Percentiles rank a stretch among this genome's conserved stretches.
These are phyloP conservation scores for Phytopythium cucurbitacearum DNA, from an alignment of 352 stramenopile genomes.

Conservation along the genomic window DNA sequence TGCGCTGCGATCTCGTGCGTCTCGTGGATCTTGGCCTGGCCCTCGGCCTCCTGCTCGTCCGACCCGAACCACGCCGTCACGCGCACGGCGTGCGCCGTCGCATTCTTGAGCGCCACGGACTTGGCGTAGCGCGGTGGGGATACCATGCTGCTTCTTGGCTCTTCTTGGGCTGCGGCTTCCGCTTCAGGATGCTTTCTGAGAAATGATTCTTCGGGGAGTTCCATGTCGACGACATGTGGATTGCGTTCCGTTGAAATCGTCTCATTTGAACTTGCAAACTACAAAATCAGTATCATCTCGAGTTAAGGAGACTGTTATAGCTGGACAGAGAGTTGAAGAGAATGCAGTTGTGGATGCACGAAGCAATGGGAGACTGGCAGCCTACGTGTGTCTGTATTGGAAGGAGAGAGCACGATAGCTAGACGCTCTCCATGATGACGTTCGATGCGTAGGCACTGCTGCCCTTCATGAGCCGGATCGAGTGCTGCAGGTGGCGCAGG, in stretches of 20 bases:
- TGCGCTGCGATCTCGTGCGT: conserved; percentile 41
- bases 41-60: conserved; percentile 56
- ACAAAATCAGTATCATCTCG: no score
- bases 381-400: no score
- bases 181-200: conserved; percentile 13
- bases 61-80: conserved; percentile 68
- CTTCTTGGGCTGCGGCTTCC: conserved; percentile 9
- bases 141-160: conserved; percentile 22
- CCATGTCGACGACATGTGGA: no score
- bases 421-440: conserved; percentile 81
- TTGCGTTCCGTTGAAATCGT: no score
- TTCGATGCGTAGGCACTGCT: conserved; percentile 47
- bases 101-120: conserved; percentile 69
- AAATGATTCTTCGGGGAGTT: no score
- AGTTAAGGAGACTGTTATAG: no score
- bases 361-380: no score
- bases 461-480: conserved; percentile 70
- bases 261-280: no score
- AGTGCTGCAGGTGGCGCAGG: conserved; percentile 69
- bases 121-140: conserved; percentile 67
- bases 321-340: no score
- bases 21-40: conserved; percentile 63
- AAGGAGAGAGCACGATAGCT: conserved; percentile 7
- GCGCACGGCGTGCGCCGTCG: conserved; percentile 43
- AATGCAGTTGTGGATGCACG: no score